Evolutionary conservation across 202 grass and related monocot species (phyloP).

Genomic region (Saccharum hybrid): DNA sequence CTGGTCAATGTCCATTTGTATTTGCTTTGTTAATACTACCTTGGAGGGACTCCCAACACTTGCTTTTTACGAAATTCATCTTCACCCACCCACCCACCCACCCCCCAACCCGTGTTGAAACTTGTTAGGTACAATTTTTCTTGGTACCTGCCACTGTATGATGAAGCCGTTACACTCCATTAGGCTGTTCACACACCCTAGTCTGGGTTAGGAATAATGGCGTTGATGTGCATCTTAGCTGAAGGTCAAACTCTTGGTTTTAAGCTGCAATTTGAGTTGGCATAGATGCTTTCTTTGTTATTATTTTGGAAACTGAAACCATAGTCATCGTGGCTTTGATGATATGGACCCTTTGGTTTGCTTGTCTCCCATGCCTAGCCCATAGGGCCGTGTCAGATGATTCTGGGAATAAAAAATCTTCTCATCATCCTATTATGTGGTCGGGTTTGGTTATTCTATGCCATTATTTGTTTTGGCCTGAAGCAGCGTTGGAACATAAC

Average conservation of each 20-base stretch:
- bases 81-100: no score
- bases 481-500: neutral
- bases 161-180: neutral
- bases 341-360: conserved; percentile 6
- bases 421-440: neutral
- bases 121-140: neutral
- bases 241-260: neutral
- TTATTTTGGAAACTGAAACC: conserved; percentile 6
- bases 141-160: neutral
- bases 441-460: neutral
- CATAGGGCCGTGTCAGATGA: conserved; percentile 18
- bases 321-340: conserved; percentile 24
- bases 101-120: neutral
- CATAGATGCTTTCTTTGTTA: neutral
- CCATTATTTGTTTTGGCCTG: conserved; percentile 28
- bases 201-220: neutral
- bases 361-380: conserved; percentile 16
- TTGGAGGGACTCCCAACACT: neutral
- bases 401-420: conserved; percentile 1
- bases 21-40: neutral
- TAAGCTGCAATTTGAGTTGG: conserved; percentile 12
- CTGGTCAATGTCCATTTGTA: neutral
- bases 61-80: conserved; percentile 21
- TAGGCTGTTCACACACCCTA: conserved; percentile 15
- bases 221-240: neutral